Evolutionary conservation across 2,329 filamentous ascomycete genomes (phyloP), one percentile per base, ranked within the genome.

Genomic region (Nemania sp.): DNA sequence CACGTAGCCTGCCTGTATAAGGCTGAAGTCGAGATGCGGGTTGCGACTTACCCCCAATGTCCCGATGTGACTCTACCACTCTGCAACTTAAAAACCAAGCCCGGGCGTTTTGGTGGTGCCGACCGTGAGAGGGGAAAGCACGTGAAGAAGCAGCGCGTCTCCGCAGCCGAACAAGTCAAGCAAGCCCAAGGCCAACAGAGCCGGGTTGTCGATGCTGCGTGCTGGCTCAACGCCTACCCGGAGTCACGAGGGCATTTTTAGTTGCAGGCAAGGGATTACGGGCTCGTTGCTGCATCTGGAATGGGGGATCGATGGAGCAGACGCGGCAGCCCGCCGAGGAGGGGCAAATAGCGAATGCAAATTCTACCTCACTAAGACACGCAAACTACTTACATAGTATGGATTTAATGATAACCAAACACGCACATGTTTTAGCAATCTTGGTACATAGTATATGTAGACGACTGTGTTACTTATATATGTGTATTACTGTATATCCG

Each of bases 231-330:
- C n/a, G n/a, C n/a, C n/a, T 23, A 33, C 8, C 37, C n/a, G n/a
- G 41, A 57, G 54, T 57, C 54, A 57, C 54, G 50, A 54, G 54
- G 54, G 12, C 54, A 54, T 50, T 47, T 52, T 57, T 54, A 56
- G 49, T 45, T 26, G 54, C 49, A 56, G 40, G 36, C 49, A 42
- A 53, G 49, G 49, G 45, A 48, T 22, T 28, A 47, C 34, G 28
- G 39, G 44, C 28, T 53, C 33, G 51, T 53, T 56, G 54, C 54
- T 57, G 34, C n/a, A 47, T 49, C 54, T 19, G 54, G 50, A 30
- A 47, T 54, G 42, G 42, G 37, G 11, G 24, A 43, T 41, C 20
- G 31, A 22, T 48, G 33, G 50, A 44, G 45, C 22, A 31, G 24
- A 37, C 8, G 15, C 28, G 33, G 8, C 23, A 30, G 34, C 15